Base-by-base conservation (phyloP, 345 rosid species). In the Physaria fendleri region DNA sequence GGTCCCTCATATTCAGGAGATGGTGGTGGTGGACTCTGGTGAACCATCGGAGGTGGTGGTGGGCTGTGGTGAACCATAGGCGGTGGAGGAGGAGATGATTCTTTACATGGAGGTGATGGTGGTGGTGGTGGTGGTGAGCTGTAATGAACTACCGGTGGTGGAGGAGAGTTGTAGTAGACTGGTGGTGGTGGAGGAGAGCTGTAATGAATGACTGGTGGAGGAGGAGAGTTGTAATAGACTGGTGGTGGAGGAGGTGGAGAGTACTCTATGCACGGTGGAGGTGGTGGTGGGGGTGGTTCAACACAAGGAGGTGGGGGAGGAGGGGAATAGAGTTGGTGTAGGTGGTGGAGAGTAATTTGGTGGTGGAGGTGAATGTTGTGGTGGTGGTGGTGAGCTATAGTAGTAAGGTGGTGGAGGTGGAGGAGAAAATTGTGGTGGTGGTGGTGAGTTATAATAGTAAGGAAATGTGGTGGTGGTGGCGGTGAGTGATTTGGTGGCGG, bases 1-100 rank as follows among this genome's bases (percentile, higher is more conserved):
- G 96, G 96, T 53, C 88, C 96, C 46, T 80, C 83, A 16, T 82
- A 82, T 20, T 70, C 83, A 1, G 94, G 93, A 37, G 86, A 65
- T 0, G 90, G 86, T 23, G 95, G 90, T 6, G 82, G 80, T 1
- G 77, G 79, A 2, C 80, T 76, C 15, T 39, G 23, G 30, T 45
- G 24, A 12, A 59, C 4, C 4, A 32, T 16, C 11, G 54, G 54
- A 1, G 64, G 16, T 48, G 51, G 28, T 45, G 54, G 35, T 8
- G 55, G 76, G 59, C 30, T 33, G 65, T 66, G 14, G 33, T 65
- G 45, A 28, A 66, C 46, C 8, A 48, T 1, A 2, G 87, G 65
- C 1, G 73, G 71, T 12, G 54, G 68, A 18, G 68, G 61, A 53
- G 54, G 54, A 11, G 22, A 48, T 15, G 22, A 48, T 15, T 48